Percentiles rank a stretch among this genome's conserved stretches.
These are phyloP conservation scores for Diaporthe vexans DNA, from an alignment of 2,329 filamentous ascomycete genomes.

Conservation along the genomic window DNA sequence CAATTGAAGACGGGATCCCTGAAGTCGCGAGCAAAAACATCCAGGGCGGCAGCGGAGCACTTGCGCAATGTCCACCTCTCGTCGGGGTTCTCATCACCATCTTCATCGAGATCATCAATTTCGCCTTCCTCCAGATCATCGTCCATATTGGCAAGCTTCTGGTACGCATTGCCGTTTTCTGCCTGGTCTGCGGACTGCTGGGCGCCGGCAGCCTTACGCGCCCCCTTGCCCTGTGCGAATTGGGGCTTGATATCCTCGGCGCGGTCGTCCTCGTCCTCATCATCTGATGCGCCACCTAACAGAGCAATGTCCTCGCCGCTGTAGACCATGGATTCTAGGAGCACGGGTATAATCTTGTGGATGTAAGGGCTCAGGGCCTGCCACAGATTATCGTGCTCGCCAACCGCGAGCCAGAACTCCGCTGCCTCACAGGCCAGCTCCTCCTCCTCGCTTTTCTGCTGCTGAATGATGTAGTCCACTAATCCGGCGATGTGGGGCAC, in stretches of 20 bases:
- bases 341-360: constrained; percentile 86
- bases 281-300: constrained; percentile 86
- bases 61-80: constrained; percentile 96
- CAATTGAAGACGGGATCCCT: constrained; percentile 89
- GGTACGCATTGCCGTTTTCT: constrained; percentile 68
- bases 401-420: constrained; percentile 96
- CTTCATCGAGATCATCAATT: constrained; percentile 79
- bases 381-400: constrained; percentile 87
- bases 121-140: constrained; percentile 91
- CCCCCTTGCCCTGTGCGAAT: constrained; percentile 81
- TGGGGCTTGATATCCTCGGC: constrained; percentile 92
- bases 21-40: constrained; percentile 94
- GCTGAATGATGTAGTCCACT: constrained; percentile 92
- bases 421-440: constrained; percentile 94
- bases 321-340: constrained; percentile 96
- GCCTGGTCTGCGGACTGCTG: constrained; percentile 64
- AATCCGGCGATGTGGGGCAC: constrained; percentile 88
- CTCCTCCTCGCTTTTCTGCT: constrained; percentile 89
- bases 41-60: constrained; percentile 94
- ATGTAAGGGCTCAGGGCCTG: constrained; percentile 83
- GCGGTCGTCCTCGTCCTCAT: constrained; percentile 92
- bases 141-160: constrained; percentile 71
- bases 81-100: constrained; percentile 86
- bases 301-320: constrained; percentile 92
- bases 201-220: constrained; percentile 68